Conservation (phyloP, 495 filamentous ascomycete genomes). For the Parachaetomium inaequale region DNA sequence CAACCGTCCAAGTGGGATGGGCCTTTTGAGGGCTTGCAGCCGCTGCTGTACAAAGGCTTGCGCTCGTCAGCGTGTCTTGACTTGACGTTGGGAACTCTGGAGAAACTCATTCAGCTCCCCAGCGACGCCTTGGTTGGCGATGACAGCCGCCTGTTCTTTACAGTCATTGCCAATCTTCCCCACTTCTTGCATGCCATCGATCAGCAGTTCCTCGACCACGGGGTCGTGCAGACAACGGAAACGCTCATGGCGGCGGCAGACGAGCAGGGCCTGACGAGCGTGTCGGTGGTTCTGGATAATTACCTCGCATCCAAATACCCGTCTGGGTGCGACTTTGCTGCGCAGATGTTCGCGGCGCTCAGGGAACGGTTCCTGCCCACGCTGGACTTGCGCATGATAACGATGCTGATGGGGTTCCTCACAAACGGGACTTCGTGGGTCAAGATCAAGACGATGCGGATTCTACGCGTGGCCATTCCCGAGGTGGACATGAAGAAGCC, state of each 20-base stretch:
- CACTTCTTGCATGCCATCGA: slow-evolving; percentile 80
- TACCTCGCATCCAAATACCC: slow-evolving; percentile 68
- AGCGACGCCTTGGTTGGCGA: slow-evolving; percentile 79
- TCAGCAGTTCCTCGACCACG: slow-evolving; percentile 50
- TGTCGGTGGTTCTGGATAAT: slow-evolving; percentile 60
- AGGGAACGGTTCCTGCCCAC: slow-evolving; percentile 77
- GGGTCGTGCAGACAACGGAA: slow-evolving; percentile 59
- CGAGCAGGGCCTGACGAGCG: slow-evolving; percentile 54
- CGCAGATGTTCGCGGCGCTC: slow-evolving; percentile 70
- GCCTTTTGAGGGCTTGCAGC: slow-evolving; percentile 79
- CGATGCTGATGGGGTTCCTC: slow-evolving; percentile 86
- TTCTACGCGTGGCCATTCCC: slow-evolving; percentile 80
- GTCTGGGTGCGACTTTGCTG: slow-evolving; percentile 71
- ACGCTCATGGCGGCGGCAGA: slow-evolving; percentile 70
- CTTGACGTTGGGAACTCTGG: slow-evolving; percentile 69
- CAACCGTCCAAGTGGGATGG: slow-evolving; percentile 88
- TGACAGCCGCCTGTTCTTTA: slow-evolving; percentile 75
- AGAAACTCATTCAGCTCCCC: slow-evolving; percentile 74
- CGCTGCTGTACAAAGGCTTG: slow-evolving; percentile 83
- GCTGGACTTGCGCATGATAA: slow-evolving; percentile 76
- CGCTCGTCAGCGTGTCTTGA: slow-evolving; percentile 80
- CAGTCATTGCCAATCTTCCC: slow-evolving; percentile 84
- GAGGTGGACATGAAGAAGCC: slow-evolving; percentile 90
- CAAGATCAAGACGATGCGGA: slow-evolving; percentile 85
- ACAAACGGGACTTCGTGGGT: slow-evolving; percentile 87